A percentile compares a stretch with the other conserved stretches of the same genome.
phyloP scores from a whole-genome alignment of 768 basidiomycete species.

The Xanthoconium stramineum region DNA sequence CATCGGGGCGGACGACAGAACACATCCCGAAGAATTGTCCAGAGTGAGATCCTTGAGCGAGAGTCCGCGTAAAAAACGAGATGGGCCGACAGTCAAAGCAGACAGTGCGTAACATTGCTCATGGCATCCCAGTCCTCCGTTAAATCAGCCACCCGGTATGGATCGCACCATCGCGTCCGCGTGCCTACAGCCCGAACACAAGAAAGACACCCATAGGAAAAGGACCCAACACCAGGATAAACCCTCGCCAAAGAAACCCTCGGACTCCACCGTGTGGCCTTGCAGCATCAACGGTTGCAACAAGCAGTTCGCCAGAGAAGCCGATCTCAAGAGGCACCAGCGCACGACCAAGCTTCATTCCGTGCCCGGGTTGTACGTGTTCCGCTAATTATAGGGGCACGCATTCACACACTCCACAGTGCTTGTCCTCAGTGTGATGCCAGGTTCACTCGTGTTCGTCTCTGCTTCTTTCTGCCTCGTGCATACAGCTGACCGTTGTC shows the following conservation, averaged over 20 bases:
- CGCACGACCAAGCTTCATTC: conserved; percentile 77
- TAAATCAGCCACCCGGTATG: conserved; percentile 23
- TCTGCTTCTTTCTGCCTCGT: conserved; percentile 9
- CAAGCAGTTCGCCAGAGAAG: conserved; percentile 80
- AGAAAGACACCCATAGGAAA: conserved; percentile 42
- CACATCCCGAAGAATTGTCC: neutral
- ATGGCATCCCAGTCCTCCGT: conserved; percentile 7
- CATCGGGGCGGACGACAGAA: conserved; percentile 6
- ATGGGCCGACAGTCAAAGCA: conserved; percentile 34
- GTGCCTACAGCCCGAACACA: conserved; percentile 36
- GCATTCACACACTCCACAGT: conserved; percentile 35
- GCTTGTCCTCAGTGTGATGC: conserved; percentile 79
- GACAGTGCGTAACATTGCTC: conserved; percentile 30
- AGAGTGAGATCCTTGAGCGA: conserved; percentile 21
- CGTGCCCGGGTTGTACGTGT: conserved; percentile 65
- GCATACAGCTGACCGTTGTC: conserved; percentile 14
- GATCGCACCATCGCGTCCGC: conserved; percentile 6
- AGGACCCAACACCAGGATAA: conserved; percentile 38
- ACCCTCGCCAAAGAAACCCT: conserved; percentile 48
- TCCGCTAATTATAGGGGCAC: conserved; percentile 12
- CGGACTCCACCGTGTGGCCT: conserved; percentile 62
- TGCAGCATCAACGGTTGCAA: conserved; percentile 80
- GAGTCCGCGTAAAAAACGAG: conserved; percentile 10
- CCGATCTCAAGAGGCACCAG: conserved; percentile 79
- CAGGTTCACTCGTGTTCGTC: conserved; percentile 70